Evolutionary conservation across 208 protist species (phyloP).

Genomic region (Borovskyia barvae): DNA sequence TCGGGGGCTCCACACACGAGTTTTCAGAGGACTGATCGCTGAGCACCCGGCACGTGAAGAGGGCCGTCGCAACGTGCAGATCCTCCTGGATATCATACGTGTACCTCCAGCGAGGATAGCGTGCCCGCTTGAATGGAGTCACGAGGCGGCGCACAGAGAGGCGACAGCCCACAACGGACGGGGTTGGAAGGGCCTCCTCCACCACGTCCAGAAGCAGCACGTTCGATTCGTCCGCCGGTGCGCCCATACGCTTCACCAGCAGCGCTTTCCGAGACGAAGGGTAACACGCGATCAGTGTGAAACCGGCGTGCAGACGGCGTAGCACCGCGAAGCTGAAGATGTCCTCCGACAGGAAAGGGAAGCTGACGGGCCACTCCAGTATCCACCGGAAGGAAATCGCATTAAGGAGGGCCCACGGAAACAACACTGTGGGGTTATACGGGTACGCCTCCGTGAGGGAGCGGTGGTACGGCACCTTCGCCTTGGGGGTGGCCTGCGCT

Average conservation of each 20-base stretch:
- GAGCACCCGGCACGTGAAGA: slow-evolving; percentile 67
- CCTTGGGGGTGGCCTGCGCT: neutral
- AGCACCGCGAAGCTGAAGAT: slow-evolving; percentile 55
- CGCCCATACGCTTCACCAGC: slow-evolving; percentile 22
- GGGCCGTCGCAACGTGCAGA: slow-evolving; percentile 57
- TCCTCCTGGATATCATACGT: slow-evolving; percentile 51
- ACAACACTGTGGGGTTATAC: slow-evolving; percentile 16
- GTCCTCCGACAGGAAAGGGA: slow-evolving; percentile 33
- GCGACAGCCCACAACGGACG: slow-evolving; percentile 6
- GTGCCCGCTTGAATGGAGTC: slow-evolving; percentile 28
- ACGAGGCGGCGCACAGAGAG: slow-evolving; percentile 29
- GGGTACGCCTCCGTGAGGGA: slow-evolving; percentile 3
- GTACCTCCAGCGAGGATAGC: slow-evolving; percentile 16
- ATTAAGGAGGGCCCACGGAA: slow-evolving; percentile 52
- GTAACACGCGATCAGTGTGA: slow-evolving; percentile 47
- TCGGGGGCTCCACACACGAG: neutral
- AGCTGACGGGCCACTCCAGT: slow-evolving; percentile 41
- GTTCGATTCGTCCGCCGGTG: neutral
- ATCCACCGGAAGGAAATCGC: slow-evolving; percentile 54
- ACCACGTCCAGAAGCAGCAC: slow-evolving; percentile 58
- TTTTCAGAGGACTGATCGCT: slow-evolving; percentile 18
- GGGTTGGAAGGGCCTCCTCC: slow-evolving; percentile 10
- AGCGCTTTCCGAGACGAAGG: slow-evolving; percentile 42
- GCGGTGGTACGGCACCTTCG: too few species aligned
- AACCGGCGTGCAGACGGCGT: slow-evolving; percentile 57